These are phyloP conservation scores for Tetracladium marchalianum DNA, from an alignment of 495 filamentous ascomycete species.

Conservation along the genomic window DNA sequence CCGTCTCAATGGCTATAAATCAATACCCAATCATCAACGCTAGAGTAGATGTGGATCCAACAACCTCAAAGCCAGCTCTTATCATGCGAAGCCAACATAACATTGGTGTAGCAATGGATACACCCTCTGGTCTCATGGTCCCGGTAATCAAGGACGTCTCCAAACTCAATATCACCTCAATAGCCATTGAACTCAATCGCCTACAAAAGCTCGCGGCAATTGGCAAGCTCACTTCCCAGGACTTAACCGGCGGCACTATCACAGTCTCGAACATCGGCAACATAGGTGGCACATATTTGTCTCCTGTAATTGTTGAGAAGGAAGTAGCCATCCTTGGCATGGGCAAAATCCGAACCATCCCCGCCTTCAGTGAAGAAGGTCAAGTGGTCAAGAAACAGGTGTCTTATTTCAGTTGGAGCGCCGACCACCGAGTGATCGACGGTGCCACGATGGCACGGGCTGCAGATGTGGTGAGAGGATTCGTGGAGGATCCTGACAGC, in stretches of 20 bases:
- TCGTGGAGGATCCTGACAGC: constrained; percentile 72
- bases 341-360: constrained; percentile 64
- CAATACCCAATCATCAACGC: constrained; percentile 83
- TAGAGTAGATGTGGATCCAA: constrained; percentile 49
- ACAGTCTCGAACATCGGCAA: constrained; percentile 97
- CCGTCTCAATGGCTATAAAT: constrained; percentile 73
- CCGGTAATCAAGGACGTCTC: constrained; percentile 89
- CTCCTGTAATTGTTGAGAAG: constrained; percentile 76
- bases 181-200: constrained; percentile 66
- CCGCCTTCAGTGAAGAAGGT: constrained; percentile 50
- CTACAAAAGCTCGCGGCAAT: constrained; percentile 59
- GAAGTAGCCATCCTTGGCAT: constrained; percentile 92
- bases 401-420: constrained; percentile 90
- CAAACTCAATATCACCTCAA: constrained; percentile 57
- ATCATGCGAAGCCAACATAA: constrained; percentile 78
- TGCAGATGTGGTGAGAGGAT: constrained; percentile 64
- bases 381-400: constrained; percentile 52
- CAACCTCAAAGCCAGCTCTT: constrained; percentile 51
- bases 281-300: constrained; percentile 86
- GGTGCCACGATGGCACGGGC: constrained; percentile 89
- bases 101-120: constrained; percentile 94
- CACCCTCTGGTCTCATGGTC: constrained; percentile 78
- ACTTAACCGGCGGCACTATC: constrained; percentile 82
- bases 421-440: constrained; percentile 91
- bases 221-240: constrained; percentile 65